Evolutionary conservation across 345 rosid genomes (phyloP).

Genomic region (Laguncularia racemosa): DNA sequence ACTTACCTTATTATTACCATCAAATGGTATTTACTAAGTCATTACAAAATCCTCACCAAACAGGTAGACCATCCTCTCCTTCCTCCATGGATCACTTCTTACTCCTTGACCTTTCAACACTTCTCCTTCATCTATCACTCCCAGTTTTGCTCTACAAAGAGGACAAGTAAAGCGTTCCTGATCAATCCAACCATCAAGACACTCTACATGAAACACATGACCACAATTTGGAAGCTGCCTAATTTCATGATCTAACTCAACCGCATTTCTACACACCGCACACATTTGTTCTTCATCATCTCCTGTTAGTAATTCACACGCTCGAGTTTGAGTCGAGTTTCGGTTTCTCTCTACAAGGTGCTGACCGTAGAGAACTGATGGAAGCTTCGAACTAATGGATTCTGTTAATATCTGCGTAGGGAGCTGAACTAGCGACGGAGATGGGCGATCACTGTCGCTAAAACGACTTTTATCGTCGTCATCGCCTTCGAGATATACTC

Average conservation of each 20-base stretch:
- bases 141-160: conserved; percentile 8
- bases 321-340: background rate
- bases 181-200: conserved; percentile 15
- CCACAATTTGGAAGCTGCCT: conserved; percentile 8
- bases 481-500: too few species aligned
- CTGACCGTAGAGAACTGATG: background rate
- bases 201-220: conserved; percentile 10
- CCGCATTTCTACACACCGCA: conserved; percentile 7
- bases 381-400: conserved; percentile 3
- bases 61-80: conserved; percentile 17
- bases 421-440: conserved; percentile 8
- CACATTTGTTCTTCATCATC: background rate
- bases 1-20: too few species aligned
- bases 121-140: background rate
- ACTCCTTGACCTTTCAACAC: background rate
- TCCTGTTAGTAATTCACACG: background rate
- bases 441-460: background rate
- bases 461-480: too few species aligned
- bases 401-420: background rate
- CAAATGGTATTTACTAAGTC: background rate
- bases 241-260: conserved; percentile 3
- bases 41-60: conserved; percentile 11
- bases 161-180: conserved; percentile 7
- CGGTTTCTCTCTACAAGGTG: background rate
- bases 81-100: conserved; percentile 12